Evolutionary conservation across 306 rosid species (phyloP).

Genomic region (Canavalia ensiformis): DNA sequence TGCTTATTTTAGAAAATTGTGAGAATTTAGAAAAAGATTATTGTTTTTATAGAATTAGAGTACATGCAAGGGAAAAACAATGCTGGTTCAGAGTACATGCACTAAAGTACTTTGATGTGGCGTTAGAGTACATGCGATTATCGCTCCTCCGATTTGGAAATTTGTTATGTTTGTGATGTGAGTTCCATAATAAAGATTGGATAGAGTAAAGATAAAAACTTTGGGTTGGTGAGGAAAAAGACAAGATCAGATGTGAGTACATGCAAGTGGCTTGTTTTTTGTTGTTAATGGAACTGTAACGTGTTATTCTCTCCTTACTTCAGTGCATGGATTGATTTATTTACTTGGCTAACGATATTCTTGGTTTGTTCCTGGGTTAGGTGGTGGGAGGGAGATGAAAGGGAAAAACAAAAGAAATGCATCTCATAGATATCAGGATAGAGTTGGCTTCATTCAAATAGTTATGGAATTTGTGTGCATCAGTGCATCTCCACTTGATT

Average conservation of each 20-base stretch:
- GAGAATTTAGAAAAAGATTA: not conserved
- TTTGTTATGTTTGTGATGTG: slow-evolving; percentile 39
- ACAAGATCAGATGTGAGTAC: slow-evolving; percentile 2
- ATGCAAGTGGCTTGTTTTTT: not conserved
- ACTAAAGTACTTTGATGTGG: not conserved
- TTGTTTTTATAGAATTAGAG: not conserved
- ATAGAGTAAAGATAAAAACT: not conserved
- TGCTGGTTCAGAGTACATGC: not conserved
- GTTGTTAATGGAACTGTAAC: not conserved
- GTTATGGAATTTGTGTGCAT: not conserved
- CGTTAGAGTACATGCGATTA: not conserved
- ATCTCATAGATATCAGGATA: not conserved
- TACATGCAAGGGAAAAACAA: not conserved
- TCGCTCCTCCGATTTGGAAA: not conserved
- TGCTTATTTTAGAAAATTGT: not conserved
- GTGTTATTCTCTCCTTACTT: not conserved
- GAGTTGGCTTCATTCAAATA: slow-evolving; percentile 22
- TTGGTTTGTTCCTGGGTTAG: slow-evolving; percentile 12
- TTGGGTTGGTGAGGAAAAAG: slow-evolving; percentile 39
- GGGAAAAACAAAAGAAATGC: not conserved
- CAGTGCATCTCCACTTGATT: not conserved
- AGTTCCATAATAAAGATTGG: not conserved
- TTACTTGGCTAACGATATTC: not conserved
- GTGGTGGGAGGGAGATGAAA: not conserved
- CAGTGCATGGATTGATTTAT: not conserved